Evolutionary conservation across 495 filamentous ascomycete genomes (phyloP).

Genomic region (Xylaria castorea): DNA sequence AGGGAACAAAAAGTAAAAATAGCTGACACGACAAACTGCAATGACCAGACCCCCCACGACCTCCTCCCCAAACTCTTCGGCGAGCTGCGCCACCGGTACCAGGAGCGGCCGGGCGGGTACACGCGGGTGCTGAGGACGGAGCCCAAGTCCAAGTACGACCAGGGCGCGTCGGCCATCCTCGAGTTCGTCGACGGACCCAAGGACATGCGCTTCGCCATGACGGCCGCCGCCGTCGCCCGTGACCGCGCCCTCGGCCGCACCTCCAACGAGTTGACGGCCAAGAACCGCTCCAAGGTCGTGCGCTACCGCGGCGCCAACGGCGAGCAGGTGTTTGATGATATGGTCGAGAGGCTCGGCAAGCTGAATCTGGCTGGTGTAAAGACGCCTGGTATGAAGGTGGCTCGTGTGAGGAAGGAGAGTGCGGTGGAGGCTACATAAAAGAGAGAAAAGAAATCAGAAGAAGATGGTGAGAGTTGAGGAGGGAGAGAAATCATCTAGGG

Average conservation of each 20-base stretch:
- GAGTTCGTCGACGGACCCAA: constrained; percentile 94
- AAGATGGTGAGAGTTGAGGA: neutral
- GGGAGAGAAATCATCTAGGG: neutral
- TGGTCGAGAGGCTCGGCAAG: constrained; percentile 68
- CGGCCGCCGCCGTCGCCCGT: constrained; percentile 76
- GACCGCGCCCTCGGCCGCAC: constrained; percentile 58
- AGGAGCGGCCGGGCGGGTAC: constrained; percentile 84
- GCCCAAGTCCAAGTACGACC: constrained; percentile 75
- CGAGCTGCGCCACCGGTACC: constrained; percentile 79
- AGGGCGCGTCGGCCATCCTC: constrained; percentile 88
- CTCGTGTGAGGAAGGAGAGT: neutral
- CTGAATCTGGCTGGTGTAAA: constrained; percentile 36
- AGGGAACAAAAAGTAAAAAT: neutral
- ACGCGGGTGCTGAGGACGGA: constrained; percentile 92
- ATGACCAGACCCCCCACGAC: constrained; percentile 58
- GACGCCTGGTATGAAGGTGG: neutral
- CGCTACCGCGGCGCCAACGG: constrained; percentile 69
- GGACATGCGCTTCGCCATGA: constrained; percentile 94
- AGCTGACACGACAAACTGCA: neutral
- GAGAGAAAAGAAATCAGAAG: neutral
- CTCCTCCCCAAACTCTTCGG: constrained; percentile 89
- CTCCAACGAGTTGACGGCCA: constrained; percentile 71
- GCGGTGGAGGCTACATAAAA: neutral
- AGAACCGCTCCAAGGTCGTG: constrained; percentile 88
- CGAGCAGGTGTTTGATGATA: constrained; percentile 67